Percentiles rank a stretch among this genome's conserved stretches.
phyloP scores from a whole-genome alignment of 805 yeast genomes.

The Lachancea quebecensis region DNA sequence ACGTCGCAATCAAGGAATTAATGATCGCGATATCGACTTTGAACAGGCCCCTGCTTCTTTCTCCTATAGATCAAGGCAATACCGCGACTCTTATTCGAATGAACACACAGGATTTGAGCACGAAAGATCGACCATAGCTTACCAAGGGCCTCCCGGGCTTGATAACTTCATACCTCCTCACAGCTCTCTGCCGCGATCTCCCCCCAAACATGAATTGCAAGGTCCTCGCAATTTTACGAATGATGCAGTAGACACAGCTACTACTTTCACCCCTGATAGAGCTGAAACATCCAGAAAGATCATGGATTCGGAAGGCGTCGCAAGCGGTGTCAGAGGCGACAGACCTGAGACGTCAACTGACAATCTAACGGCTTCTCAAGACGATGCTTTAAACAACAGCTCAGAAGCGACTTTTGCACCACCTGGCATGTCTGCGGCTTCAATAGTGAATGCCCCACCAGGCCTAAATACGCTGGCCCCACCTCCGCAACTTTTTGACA shows the following conservation, averaged over 20 bases:
- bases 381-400: background rate
- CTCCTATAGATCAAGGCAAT: conserved; percentile 14
- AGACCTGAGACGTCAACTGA: background rate
- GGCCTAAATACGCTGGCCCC: background rate
- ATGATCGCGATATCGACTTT: background rate
- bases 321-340: too few species aligned
- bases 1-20: background rate
- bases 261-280: too few species aligned
- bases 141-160: conserved; percentile 1
- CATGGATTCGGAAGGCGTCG: too few species aligned
- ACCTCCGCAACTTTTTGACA: background rate
- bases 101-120: background rate
- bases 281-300: too few species aligned
- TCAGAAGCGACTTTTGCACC: background rate
- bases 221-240: too few species aligned
- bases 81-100: conserved; percentile 6
- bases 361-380: background rate
- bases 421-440: background rate
- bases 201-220: too few species aligned
- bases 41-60: background rate
- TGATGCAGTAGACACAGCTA: too few species aligned
- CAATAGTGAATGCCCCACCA: conserved; percentile 1
- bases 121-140: background rate
- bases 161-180: background rate
- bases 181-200: too few species aligned